Conservation (phyloP, 305 asterid genomes). For the Fraxinus nigra region DNA sequence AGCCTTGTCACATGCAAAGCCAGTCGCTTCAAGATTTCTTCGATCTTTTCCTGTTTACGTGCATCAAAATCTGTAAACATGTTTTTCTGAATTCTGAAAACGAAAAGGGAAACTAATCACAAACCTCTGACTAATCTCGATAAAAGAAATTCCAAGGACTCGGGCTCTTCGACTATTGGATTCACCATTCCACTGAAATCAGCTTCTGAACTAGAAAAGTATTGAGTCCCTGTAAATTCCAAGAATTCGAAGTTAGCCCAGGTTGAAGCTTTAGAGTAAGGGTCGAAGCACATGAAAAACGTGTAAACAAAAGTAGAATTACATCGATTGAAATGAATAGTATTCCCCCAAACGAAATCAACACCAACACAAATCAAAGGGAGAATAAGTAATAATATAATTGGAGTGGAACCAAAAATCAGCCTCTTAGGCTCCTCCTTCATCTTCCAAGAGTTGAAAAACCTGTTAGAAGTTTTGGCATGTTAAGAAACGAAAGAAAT, state of each 20-base stretch:
- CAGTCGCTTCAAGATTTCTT: conserved; percentile 36
- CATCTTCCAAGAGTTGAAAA: conserved; percentile 21
- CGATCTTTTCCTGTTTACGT: conserved; percentile 46
- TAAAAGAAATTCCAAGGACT: conserved; percentile 30
- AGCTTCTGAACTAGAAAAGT: conserved; percentile 25
- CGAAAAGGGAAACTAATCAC: background rate
- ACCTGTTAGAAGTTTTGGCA: conserved; percentile 10
- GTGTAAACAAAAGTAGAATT: background rate
- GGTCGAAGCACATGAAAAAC: background rate
- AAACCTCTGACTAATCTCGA: conserved; percentile 51
- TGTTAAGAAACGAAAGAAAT: conserved; percentile 2
- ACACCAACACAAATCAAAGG: conserved; percentile 34
- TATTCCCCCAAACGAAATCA: conserved; percentile 39
- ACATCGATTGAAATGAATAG: conserved; percentile 37
- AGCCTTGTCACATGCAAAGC: conserved; percentile 52
- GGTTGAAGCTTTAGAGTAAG: background rate
- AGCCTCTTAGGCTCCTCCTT: conserved; percentile 38
- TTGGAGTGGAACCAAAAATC: conserved; percentile 29
- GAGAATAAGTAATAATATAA: conserved; percentile 32
- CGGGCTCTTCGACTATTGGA: conserved; percentile 16
- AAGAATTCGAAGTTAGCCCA: background rate
- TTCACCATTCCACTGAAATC: conserved; percentile 13
- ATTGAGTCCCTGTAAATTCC: conserved; percentile 37
- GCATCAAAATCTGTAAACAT: background rate
- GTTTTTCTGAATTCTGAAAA: too few species aligned